Percentiles rank a stretch among this genome's conserved stretches.
phyloP scores from a whole-genome alignment of 139 green algal genomes.

The Tetradesmus obliquus region DNA sequence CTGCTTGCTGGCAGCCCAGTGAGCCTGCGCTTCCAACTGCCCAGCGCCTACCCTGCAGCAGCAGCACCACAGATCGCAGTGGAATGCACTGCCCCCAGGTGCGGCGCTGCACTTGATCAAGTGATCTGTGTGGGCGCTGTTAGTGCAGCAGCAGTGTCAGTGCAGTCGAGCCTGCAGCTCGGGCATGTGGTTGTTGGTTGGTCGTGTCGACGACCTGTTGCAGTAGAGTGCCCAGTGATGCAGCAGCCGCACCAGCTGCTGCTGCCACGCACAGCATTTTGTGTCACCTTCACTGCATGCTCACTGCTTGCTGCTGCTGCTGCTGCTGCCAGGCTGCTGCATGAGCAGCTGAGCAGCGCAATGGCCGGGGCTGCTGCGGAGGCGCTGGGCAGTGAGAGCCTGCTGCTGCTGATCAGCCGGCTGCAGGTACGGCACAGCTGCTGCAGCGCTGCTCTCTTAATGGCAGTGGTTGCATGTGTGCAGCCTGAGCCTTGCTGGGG shows the following conservation, averaged over 20 bases:
- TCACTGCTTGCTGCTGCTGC: too few species aligned
- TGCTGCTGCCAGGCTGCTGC: neutral
- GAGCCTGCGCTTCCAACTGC: constrained; percentile 23
- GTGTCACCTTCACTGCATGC: too few species aligned
- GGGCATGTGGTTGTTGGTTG: neutral
- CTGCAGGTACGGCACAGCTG: constrained; percentile 28
- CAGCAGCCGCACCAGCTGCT: neutral
- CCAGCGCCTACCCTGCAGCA: constrained; percentile 8
- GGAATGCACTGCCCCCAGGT: constrained; percentile 17
- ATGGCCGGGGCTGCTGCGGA: constrained; percentile 5
- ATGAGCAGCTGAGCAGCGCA: neutral
- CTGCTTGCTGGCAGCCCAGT: neutral
- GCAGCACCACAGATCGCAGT: neutral
- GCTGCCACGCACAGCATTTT: too few species aligned
- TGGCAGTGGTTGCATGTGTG: neutral
- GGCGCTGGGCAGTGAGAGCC: constrained; percentile 25
- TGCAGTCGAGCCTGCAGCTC: neutral
- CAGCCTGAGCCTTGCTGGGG: neutral
- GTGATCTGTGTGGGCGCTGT: neutral
- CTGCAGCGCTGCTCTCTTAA: neutral
- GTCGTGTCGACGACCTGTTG: neutral
- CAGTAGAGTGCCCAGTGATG: neutral
- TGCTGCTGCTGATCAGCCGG: constrained; percentile 48
- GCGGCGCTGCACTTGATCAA: neutral
- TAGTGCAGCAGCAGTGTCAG: neutral